Evolutionary conservation across 352 stramenopile species (phyloP).

Genomic region (Phytophthora palmivora): DNA sequence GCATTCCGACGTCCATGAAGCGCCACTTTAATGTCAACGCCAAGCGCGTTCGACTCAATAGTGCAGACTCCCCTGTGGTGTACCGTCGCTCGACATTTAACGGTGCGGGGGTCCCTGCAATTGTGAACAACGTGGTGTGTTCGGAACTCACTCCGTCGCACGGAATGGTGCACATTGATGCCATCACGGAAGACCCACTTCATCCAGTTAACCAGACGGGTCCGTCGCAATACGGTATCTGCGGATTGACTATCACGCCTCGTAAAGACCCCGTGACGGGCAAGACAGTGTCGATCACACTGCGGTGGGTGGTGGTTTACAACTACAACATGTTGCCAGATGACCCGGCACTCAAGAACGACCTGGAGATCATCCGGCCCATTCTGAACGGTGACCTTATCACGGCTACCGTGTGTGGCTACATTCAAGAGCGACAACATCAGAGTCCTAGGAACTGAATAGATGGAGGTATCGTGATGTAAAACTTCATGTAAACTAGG

Average conservation of each 20-base stretch:
- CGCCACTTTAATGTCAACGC: slow-evolving; percentile 40
- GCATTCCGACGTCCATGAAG: slow-evolving; percentile 42
- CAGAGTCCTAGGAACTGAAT: slow-evolving; percentile 10
- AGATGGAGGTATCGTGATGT: background rate
- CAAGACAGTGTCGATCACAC: slow-evolving; percentile 26
- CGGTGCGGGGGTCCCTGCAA: slow-evolving; percentile 19
- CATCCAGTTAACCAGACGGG: slow-evolving; percentile 18
- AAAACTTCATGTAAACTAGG: slow-evolving; percentile 16
- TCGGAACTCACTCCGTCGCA: slow-evolving; percentile 32
- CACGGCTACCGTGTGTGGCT: slow-evolving; percentile 40
- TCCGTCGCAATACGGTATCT: slow-evolving; percentile 38
- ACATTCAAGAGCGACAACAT: slow-evolving; percentile 41
- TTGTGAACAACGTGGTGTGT: slow-evolving; percentile 42
- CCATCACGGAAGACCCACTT: slow-evolving; percentile 38
- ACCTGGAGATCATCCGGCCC: slow-evolving; percentile 38
- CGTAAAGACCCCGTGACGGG: slow-evolving; percentile 26
- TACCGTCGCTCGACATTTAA: slow-evolving; percentile 45
- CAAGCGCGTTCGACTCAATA: slow-evolving; percentile 31
- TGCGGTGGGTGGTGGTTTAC: slow-evolving; percentile 42
- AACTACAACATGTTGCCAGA: slow-evolving; percentile 45
- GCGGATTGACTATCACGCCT: slow-evolving; percentile 36
- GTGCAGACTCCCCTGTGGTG: slow-evolving; percentile 21
- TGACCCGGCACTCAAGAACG: slow-evolving; percentile 32
- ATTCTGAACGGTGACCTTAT: slow-evolving; percentile 58
- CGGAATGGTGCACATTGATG: slow-evolving; percentile 49